A percentile compares a stretch with the other conserved stretches of the same genome.
Evolutionary conservation across 2,329 filamentous ascomycete species (phyloP).

Genomic region (Alternaria alternata): DNA sequence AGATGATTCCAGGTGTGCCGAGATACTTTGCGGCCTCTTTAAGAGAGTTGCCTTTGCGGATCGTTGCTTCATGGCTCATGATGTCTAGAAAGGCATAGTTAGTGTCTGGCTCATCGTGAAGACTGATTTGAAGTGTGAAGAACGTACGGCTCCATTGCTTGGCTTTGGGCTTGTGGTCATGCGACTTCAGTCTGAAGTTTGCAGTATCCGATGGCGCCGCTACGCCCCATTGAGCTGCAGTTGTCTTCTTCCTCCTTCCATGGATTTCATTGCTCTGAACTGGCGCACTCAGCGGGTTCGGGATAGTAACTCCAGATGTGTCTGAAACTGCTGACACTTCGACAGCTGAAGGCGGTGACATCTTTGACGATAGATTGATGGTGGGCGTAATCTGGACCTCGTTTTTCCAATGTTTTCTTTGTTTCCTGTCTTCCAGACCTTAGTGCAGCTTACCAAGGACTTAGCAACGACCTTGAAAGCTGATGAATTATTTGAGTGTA

Average conservation of each 20-base stretch:
- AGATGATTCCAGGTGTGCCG: constrained; percentile 84
- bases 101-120: not conserved
- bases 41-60: constrained; percentile 65
- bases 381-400: not conserved
- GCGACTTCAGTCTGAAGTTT: constrained; percentile 75
- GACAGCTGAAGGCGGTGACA: constrained; percentile 50
- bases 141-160: constrained; percentile 84
- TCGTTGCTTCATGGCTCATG: constrained; percentile 63
- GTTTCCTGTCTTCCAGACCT: not conserved
- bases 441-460: not conserved
- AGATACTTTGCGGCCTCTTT: constrained; percentile 84
- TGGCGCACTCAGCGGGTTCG: constrained; percentile 62
- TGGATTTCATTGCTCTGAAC: constrained; percentile 68
- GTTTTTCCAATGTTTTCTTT: not conserved
- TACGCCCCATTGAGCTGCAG: constrained; percentile 74
- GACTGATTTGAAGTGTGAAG: not conserved
- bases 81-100: constrained; percentile 44
- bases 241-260: constrained; percentile 73
- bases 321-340: constrained; percentile 57
- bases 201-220: constrained; percentile 81
- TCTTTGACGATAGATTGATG: not conserved
- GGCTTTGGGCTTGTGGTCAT: constrained; percentile 74
- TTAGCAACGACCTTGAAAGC: not conserved
- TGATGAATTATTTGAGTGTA: not conserved
- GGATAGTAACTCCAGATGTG: constrained; percentile 56